These are phyloP conservation scores for Pelargonium cotyledonis DNA, from an alignment of 441 rosid species.

Conservation along the genomic window DNA sequence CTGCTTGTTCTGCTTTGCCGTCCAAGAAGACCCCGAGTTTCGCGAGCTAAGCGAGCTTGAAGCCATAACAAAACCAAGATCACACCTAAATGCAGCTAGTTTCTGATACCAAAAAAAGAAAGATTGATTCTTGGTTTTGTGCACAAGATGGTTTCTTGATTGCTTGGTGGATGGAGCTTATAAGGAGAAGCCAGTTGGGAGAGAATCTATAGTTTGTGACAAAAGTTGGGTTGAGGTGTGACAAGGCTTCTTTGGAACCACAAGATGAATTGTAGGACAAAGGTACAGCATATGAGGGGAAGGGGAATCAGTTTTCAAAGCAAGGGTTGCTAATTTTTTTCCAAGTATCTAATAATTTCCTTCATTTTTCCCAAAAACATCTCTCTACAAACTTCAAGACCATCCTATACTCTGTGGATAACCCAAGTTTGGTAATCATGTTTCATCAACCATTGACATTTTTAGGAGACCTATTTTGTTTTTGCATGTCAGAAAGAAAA, in stretches of 20 bases:
- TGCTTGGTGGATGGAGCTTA: background rate
- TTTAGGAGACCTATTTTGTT: background rate
- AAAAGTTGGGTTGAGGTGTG: background rate
- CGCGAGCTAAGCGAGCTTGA: background rate
- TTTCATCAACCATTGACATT: too few relatives aligned
- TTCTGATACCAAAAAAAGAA: background rate
- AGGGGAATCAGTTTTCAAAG: background rate
- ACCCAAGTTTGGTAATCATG: background rate
- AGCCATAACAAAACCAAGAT: background rate
- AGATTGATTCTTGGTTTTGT: background rate
- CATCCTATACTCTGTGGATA: background rate
- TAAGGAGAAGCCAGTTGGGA: background rate
- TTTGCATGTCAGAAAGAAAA: background rate
- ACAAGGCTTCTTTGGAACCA: conserved; percentile 1
- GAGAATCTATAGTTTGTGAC: background rate
- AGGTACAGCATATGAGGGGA: background rate
- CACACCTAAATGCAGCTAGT: background rate
- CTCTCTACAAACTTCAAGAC: background rate
- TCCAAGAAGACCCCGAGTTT: conserved; percentile 5
- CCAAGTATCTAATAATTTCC: background rate
- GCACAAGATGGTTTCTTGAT: background rate
- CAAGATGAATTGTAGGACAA: background rate
- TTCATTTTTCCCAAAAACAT: background rate
- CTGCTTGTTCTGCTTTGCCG: conserved; percentile 18
- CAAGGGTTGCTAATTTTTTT: background rate